Conservation (phyloP, 1,284 basidiomycete species). For the Cerrena zonata region DNA sequence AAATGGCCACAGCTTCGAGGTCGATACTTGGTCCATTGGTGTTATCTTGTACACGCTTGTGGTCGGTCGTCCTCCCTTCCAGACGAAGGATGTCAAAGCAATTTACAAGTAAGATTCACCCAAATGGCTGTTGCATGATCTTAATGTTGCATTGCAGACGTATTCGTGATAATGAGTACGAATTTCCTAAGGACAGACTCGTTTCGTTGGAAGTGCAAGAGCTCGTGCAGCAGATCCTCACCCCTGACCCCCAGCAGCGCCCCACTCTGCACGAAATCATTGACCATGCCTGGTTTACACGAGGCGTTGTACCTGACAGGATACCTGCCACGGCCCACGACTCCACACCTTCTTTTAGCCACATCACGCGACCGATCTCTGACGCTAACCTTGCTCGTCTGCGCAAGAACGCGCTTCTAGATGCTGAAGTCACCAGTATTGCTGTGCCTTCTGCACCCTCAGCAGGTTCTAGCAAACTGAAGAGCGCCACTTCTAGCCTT, state of each 20-base stretch:
- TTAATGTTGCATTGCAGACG: slow-evolving; percentile 59
- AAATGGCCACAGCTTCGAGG: slow-evolving; percentile 96
- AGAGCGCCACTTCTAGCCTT: slow-evolving; percentile 53
- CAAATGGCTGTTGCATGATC: slow-evolving; percentile 11
- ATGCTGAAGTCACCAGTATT: slow-evolving; percentile 46
- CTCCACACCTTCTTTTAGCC: slow-evolving; percentile 65
- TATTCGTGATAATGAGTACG: slow-evolving; percentile 91
- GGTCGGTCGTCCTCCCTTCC: slow-evolving; percentile 92
- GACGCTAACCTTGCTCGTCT: slow-evolving; percentile 66
- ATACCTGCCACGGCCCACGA: slow-evolving; percentile 80
- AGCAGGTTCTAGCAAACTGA: slow-evolving; percentile 25
- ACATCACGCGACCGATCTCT: slow-evolving; percentile 60
- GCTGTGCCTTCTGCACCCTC: slow-evolving; percentile 30
- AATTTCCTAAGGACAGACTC: slow-evolving; percentile 76
- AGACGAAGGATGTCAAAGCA: slow-evolving; percentile 93
- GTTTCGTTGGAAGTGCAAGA: slow-evolving; percentile 72
- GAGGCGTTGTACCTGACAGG: slow-evolving; percentile 74
- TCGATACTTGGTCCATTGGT: slow-evolving; percentile 96
- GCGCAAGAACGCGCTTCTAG: slow-evolving; percentile 53
- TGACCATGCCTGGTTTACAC: slow-evolving; percentile 79
- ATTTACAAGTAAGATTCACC: slow-evolving; percentile 73
- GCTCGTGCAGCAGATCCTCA: slow-evolving; percentile 82
- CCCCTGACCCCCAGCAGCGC: slow-evolving; percentile 73
- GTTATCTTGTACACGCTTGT: slow-evolving; percentile 95
- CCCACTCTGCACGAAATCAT: slow-evolving; percentile 85